Evolutionary conservation across 116 monocot genomes (phyloP).

Genomic region (Phalaenopsis hybrid): DNA sequence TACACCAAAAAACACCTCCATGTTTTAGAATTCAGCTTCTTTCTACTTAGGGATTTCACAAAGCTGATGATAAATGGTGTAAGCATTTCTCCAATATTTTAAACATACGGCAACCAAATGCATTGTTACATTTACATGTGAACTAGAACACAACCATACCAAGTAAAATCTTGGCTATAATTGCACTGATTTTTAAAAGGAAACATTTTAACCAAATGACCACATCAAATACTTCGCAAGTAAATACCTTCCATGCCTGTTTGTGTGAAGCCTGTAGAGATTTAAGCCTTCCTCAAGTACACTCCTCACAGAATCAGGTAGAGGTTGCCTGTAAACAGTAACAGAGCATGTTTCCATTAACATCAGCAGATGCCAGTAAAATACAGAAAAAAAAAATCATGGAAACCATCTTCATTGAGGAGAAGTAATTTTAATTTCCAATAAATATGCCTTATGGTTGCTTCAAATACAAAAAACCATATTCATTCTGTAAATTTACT

Average conservation of each 20-base stretch:
- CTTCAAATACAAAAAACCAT: neutral
- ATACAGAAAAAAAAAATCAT: no score
- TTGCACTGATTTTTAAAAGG: neutral
- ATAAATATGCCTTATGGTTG: neutral
- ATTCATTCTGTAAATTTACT: neutral
- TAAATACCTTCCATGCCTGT: constrained; percentile 83
- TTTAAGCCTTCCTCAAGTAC: constrained; percentile 77
- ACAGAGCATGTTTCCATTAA: neutral
- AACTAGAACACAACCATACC: neutral
- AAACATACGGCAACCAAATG: neutral
- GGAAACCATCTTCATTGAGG: neutral
- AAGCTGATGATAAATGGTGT: neutral
- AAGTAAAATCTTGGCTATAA: neutral
- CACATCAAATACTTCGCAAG: neutral
- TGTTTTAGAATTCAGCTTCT: no score
- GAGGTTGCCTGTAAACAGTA: constrained; percentile 46
- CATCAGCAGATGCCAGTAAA: neutral
- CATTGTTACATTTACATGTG: neutral
- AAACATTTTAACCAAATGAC: neutral
- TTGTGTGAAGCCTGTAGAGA: constrained; percentile 74
- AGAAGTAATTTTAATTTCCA: neutral
- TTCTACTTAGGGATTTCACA: no score
- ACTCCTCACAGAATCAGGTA: constrained; percentile 67
- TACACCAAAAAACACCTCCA: no score
- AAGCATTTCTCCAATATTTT: neutral